Base-by-base conservation (phyloP, 495 filamentous ascomycete genomes). In the Lepidopterella palustris region DNA sequence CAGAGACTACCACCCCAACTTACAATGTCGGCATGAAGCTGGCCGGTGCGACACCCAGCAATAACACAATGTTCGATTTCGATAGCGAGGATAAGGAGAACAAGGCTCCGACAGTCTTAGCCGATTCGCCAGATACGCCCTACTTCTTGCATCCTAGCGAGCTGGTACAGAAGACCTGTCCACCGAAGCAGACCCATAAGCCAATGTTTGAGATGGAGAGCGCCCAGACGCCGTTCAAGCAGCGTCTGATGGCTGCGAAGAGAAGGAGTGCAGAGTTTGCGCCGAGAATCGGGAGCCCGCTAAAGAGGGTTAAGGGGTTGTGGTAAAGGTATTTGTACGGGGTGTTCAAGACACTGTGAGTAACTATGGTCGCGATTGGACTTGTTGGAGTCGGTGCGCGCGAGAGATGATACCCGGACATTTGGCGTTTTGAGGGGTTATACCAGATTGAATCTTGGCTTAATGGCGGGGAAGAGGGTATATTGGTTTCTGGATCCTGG, bases 191-290 rank as follows among this genome's bases (percentile, higher is more conserved):
- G 53, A 73, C 75, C 25, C 32, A 60, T 58, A 45, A 69, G 74
- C 40, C 77, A 77, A 18, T 59, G 45, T 60, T 62, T 58, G 40
- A 28, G 71, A 75, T 81, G 60, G 73, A 77, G 58, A 64, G 68
- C 24, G 72, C 45, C 10, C 42, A 53, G 4, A 58, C 45, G 21
- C 26, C 56, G 13, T 58, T 92, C 13, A 76, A 85, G 59, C 77
- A 83, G 72, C 79, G 85, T 48, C 72, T 95, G 57, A 81, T 89
- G 75, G 81, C 84, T 35, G 89, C 88, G 0, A 75, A 88, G 51
- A 78, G 90, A 42, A 91, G 91, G 80, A 95, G 87, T 67, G 70
- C 90, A 73, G 88, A 90, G 63, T 92, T 84, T 74, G 86, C 87
- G 45, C 90, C 89, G 4, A 84, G 85, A 68, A 74, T 92, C 49